These are phyloP conservation scores for Trametes cubensis DNA, from an alignment of 768 basidiomycete species.

Conservation along the genomic window DNA sequence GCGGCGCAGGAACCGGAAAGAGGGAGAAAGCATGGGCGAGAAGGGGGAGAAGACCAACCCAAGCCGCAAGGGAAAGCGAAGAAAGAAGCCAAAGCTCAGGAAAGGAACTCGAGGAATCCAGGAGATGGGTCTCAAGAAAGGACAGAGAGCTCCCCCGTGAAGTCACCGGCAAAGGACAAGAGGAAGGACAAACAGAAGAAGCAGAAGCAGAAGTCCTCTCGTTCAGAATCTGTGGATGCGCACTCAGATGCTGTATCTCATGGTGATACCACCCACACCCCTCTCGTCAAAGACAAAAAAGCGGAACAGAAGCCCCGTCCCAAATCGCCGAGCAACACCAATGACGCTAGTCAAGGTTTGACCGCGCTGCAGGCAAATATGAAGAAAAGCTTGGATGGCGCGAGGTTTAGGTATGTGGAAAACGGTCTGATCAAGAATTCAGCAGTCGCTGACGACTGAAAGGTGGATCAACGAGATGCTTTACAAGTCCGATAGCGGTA, in stretches of 20 bases:
- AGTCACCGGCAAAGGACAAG: constrained; percentile 2
- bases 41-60: constrained; percentile 2
- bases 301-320: neutral
- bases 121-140: neutral
- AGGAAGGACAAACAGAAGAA: constrained; percentile 14
- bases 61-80: neutral
- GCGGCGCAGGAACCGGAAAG: constrained; percentile 5
- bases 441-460: neutral
- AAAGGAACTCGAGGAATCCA: neutral
- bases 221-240: constrained; percentile 4
- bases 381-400: constrained; percentile 80
- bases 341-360: constrained; percentile 38
- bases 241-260: neutral
- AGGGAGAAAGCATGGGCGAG: constrained; percentile 4
- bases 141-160: neutral
- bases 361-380: constrained; percentile 78
- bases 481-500: constrained; percentile 81
- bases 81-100: neutral
- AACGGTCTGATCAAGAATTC: no score
- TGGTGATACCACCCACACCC: neutral
- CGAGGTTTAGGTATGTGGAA: constrained; percentile 73
- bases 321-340: constrained; percentile 5
- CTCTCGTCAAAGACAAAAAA: neutral
- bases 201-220: constrained; percentile 10
- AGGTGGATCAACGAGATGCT: constrained; percentile 92